Evolutionary conservation across 306 rosid genomes (phyloP), one percentile per base, ranked within the genome.

Genomic region (Chamaecrista fasciculata): DNA sequence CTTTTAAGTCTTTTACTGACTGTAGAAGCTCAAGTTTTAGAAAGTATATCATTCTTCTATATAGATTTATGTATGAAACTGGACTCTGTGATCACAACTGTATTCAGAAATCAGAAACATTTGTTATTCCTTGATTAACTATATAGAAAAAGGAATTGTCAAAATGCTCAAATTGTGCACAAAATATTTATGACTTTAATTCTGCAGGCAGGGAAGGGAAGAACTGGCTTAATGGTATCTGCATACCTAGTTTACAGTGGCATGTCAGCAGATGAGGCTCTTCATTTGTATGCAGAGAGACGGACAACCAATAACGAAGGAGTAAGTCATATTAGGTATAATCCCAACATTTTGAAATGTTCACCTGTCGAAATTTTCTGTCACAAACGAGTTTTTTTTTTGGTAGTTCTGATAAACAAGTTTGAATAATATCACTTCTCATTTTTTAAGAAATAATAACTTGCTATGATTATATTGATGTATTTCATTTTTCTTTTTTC

Each of bases 161-260:
- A 15, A 60, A 46, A 67, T n/a, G 37, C 20, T 21, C 25, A 73
- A 28, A 43, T 16, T 50, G 16, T 31, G 26, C 12, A 11, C 18
- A 21, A 8, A 42, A 26, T 34, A 40, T 33, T 33, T 33, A 33
- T 59, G 53, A 47, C 68, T 69, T 60, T 1, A 66, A 69, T 40
- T 68, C 76, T 85, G 81, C 89, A 91, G 99, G 99, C 96, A 65
- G 99, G 99, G 37, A 95, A 95, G 78, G 96, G 99, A 66, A 86
- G 99, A 75, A 91, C 99, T 6, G 97, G 99, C 72, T 76, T 91
- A 71, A 95, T 95, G 99, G 97, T 89, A 28, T 78, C 86, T 69
- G 72, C 96, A 52, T 91, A 89, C 80, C 85, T 95, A 33, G 87
- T 85, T 49, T 88, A 91, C 77, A 64, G 85, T 44, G 96, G 96